Conservation (phyloP, 345 rosid species). For the Laguncularia racemosa region DNA sequence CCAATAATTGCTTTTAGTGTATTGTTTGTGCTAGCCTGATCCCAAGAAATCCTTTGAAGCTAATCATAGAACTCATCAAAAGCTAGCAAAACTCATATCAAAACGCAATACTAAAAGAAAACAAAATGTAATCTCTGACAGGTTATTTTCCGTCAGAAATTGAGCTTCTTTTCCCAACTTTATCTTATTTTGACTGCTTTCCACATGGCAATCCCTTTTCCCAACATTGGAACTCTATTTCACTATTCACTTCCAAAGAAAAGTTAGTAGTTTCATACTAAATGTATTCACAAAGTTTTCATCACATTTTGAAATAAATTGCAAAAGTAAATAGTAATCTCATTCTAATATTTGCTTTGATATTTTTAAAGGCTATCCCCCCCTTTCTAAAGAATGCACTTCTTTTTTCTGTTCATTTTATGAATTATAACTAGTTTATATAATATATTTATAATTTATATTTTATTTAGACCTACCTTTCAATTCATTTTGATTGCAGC, state of each 20-base stretch:
- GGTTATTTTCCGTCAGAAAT: slow-evolving; percentile 12
- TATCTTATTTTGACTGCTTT: slow-evolving; percentile 16
- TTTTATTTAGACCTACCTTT: no score
- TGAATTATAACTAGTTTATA: no score
- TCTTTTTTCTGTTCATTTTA: no score
- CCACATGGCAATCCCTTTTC: slow-evolving; percentile 12
- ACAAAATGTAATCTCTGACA: slow-evolving; percentile 16
- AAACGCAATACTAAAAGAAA: neutral
- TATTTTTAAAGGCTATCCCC: no score
- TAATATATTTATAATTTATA: no score
- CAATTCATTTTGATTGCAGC: no score
- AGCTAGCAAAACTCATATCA: slow-evolving; percentile 12
- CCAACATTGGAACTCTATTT: neutral
- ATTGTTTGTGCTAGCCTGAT: slow-evolving; percentile 36
- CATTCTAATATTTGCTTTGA: no score
- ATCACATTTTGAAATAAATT: neutral
- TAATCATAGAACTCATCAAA: slow-evolving; percentile 53
- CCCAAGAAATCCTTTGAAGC: slow-evolving; percentile 34
- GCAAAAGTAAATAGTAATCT: neutral
- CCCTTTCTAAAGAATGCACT: no score
- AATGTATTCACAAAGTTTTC: neutral
- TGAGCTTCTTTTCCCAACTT: slow-evolving; percentile 29
- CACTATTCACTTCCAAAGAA: slow-evolving; percentile 15
- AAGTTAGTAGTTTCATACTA: slow-evolving; percentile 6
- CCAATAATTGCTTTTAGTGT: slow-evolving; percentile 38